These are phyloP conservation scores for Torrubiella hemipterigena DNA, from an alignment of 2,329 filamentous ascomycete genomes.

Conservation along the genomic window DNA sequence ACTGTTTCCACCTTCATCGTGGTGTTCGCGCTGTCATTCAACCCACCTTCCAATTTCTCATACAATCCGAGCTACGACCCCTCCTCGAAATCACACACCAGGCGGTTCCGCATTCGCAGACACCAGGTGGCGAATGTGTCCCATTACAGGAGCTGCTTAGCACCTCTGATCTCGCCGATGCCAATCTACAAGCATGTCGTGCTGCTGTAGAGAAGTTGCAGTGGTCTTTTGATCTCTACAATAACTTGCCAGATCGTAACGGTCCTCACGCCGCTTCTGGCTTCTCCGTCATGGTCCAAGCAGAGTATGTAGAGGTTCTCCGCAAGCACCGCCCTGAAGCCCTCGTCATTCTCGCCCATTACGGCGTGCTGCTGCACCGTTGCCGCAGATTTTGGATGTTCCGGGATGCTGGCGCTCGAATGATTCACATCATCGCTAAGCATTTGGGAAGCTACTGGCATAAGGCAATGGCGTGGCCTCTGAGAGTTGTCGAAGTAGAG, in stretches of 20 bases:
- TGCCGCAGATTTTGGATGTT: slow-evolving; percentile 21
- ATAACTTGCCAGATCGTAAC: slow-evolving; percentile 2
- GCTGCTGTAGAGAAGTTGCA: slow-evolving; percentile 7
- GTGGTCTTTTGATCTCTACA: slow-evolving; percentile 8
- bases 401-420: slow-evolving; percentile 5
- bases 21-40: slow-evolving; percentile 7
- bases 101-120: slow-evolving; percentile 4
- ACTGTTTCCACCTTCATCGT: slow-evolving; percentile 7
- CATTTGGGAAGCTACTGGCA: slow-evolving; percentile 9
- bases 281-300: slow-evolving; percentile 8
- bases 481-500: slow-evolving; percentile 5
- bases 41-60: slow-evolving; percentile 6
- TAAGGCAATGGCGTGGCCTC: slow-evolving; percentile 7
- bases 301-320: slow-evolving; percentile 22
- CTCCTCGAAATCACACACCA: slow-evolving; percentile 5
- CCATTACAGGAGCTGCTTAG: slow-evolving; percentile 3
- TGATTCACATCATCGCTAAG: slow-evolving; percentile 7
- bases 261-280: slow-evolving; percentile 8
- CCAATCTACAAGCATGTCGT: slow-evolving; percentile 7
- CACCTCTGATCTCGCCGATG: slow-evolving; percentile 3
- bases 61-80: slow-evolving; percentile 6
- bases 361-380: slow-evolving; percentile 27
- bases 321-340: slow-evolving; percentile 24
- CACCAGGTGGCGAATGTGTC: slow-evolving; percentile 4
- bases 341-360: slow-evolving; percentile 25